phyloP scores from a whole-genome alignment of 768 basidiomycete species.

The Amanita molliuscula region DNA sequence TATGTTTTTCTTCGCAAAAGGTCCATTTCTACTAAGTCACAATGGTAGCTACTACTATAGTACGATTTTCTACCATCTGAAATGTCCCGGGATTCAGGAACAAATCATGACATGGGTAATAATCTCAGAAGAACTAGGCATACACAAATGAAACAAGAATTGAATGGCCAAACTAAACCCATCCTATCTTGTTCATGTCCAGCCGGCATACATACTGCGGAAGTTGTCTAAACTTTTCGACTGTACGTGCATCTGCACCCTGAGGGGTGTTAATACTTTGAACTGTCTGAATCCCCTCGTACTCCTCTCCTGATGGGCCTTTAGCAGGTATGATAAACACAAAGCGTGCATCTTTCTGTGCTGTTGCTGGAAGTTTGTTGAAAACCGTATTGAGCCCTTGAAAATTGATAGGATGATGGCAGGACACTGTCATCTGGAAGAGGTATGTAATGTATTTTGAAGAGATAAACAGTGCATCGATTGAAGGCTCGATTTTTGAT shows the following conservation, averaged over 20 bases:
- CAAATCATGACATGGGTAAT: not conserved
- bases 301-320: not conserved
- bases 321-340: conserved; percentile 6
- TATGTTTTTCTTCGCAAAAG: not conserved
- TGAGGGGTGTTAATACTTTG: not conserved
- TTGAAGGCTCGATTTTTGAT: conserved; percentile 1
- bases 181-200: conserved; percentile 1
- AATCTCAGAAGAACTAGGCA: not conserved
- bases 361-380: conserved; percentile 1
- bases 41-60: conserved; percentile 1
- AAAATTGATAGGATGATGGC: conserved; percentile 6
- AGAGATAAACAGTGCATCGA: conserved; percentile 8
- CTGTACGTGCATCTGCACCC: not conserved
- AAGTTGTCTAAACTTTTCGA: not conserved
- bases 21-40: not conserved
- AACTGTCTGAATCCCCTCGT: not conserved
- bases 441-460: conserved; percentile 4
- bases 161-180: conserved; percentile 4
- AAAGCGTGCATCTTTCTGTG: conserved; percentile 6
- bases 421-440: conserved; percentile 10
- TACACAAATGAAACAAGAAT: conserved; percentile 1
- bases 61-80: not conserved
- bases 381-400: not conserved
- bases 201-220: not conserved
- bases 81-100: not conserved